Base-by-base conservation (phyloP, 148 eudicot species). In the Polygonum maritimum region DNA sequence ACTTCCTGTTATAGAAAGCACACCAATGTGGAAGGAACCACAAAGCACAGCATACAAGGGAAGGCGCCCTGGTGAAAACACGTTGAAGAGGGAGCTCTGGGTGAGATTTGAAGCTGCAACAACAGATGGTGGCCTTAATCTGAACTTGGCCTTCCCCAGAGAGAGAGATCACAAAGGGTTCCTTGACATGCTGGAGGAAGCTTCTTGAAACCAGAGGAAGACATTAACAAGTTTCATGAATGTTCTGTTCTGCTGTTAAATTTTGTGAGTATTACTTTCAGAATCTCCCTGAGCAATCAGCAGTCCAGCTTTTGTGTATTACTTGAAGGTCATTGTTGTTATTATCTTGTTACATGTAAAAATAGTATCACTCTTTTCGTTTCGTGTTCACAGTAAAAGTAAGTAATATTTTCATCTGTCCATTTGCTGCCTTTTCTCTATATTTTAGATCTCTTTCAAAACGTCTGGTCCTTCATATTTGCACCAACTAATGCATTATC, bases 1-100 rank as follows among this genome's bases (percentile, higher is more conserved):
- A 21, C 63, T 75, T 26, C 79, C 72, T 36, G 69, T 74, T 19
- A 81, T 82, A 58, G 90, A 88, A 70, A 76, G 88, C 79, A 95
- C 98, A 73, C 99, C 99, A 48, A 36, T 92, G 84, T 79, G 82
- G 84, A 90, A 86, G 85, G 94, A 80, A 26, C 85, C 85, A 18
- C 82, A 58, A 78, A 92, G 92, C 82, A 81, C 79, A 60, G 62
- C 82, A 18, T 77, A 48, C 69, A 78, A 73, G 38, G 87, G 89
- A 71, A 92, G 87, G 83, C 88, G 73, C 35, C 89, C 94, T 36
- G 99, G 99, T 73, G 99, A 95, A 82, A 92, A 92, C 76, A 95
- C 97, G 14, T 78, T 95, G 65, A 95, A 95, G 89, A 92, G 77
- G 80, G 99, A 95, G 81, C 85, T 95, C 19, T 95, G 99, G 99